Conservation (phyloP, 306 rosid genomes). For the Rosa lucieae region DNA sequence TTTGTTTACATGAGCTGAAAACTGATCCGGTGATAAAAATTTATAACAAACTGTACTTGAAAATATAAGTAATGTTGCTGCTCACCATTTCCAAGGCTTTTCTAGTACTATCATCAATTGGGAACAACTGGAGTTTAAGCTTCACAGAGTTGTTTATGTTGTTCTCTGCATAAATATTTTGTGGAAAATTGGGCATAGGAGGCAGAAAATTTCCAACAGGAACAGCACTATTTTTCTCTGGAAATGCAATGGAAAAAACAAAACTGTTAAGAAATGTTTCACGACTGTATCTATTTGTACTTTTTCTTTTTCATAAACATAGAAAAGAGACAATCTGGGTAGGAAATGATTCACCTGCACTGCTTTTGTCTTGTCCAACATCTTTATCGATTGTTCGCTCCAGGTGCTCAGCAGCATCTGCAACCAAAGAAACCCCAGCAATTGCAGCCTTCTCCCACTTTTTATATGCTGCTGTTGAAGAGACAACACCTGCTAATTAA, state of each 20-base stretch:
- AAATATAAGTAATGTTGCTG: conserved; percentile 7
- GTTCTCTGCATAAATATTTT: conserved; percentile 53
- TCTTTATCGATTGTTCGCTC: conserved; percentile 71
- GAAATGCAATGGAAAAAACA: conserved; percentile 29
- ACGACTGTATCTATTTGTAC: conserved; percentile 14
- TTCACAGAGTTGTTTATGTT: conserved; percentile 47
- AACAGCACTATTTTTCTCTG: conserved; percentile 57
- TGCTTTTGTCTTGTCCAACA: conserved; percentile 52
- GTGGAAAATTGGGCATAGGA: conserved; percentile 50
- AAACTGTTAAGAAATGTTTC: conserved; percentile 20
- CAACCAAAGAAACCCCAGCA: conserved; percentile 98
- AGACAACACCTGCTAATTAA: conserved; percentile 44
- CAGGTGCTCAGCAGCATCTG: conserved; percentile 98
- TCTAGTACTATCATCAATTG: conserved; percentile 84
- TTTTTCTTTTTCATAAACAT: conserved; percentile 5
- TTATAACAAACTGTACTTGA: not conserved
- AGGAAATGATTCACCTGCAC: conserved; percentile 41
- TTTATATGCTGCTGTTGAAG: conserved; percentile 83
- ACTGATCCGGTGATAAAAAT: conserved; percentile 19
- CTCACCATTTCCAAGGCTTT: conserved; percentile 95
- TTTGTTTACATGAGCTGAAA: conserved; percentile 17
- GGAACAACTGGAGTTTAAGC: conserved; percentile 92
- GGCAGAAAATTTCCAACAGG: conserved; percentile 45
- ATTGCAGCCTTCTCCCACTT: conserved; percentile 99
- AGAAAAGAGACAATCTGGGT: conserved; percentile 5